Evolutionary conservation across 2,329 filamentous ascomycete genomes (phyloP).

Genomic region (Fusarium denticulatum): DNA sequence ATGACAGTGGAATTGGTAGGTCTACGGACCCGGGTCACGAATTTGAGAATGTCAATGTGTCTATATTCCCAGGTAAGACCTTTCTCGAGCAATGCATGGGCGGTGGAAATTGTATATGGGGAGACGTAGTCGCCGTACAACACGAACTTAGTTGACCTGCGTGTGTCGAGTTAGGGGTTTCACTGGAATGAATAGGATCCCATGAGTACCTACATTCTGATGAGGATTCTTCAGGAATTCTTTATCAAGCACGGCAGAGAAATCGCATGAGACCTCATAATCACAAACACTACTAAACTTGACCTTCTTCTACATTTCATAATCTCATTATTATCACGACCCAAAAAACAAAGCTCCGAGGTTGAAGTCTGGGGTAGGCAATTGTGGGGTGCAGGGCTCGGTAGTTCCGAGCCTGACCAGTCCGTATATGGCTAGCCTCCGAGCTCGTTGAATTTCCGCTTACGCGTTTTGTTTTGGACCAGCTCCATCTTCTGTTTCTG

Average conservation of each 20-base stretch:
- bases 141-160: not conserved
- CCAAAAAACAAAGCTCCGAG: not conserved
- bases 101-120: not conserved
- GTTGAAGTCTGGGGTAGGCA: not conserved
- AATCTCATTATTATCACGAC: rapidly evolving
- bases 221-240: too few relatives aligned
- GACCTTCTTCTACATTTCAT: not conserved
- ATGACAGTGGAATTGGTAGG: too few relatives aligned
- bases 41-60: not conserved
- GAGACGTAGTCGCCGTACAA: rapidly evolving
- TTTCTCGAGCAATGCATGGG: not conserved
- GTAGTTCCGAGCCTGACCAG: not conserved
- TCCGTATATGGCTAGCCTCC: not conserved
- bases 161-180: too few relatives aligned
- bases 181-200: too few relatives aligned
- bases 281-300: too few relatives aligned
- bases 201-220: not conserved
- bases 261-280: too few relatives aligned
- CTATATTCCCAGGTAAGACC: not conserved
- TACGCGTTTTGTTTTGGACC: not conserved
- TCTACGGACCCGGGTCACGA: not conserved
- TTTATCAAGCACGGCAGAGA: too few relatives aligned
- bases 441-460: rapidly evolving
- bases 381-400: not conserved
- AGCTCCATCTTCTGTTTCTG: not conserved